A percentile compares a stretch with the other conserved stretches of the same genome.
phyloP scores from a whole-genome alignment of 2,329 filamentous ascomycete genomes.

The Penicillium sp. region DNA sequence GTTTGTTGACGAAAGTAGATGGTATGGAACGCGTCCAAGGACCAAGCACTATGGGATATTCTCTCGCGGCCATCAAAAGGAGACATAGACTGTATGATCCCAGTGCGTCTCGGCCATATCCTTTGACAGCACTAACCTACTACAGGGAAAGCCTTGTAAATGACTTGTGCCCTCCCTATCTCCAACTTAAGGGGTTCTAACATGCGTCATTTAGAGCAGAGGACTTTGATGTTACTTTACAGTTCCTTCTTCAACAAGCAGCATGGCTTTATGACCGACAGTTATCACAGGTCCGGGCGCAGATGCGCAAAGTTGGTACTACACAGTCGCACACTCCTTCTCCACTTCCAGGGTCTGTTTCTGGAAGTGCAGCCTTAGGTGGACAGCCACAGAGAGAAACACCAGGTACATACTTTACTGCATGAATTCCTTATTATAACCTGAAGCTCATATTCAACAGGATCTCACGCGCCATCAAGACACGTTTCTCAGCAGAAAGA shows the following conservation, averaged over 20 bases:
- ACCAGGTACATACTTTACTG: slow-evolving; percentile 25
- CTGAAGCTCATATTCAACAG: slow-evolving; percentile 21
- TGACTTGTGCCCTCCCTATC: neutral
- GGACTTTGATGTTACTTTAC: slow-evolving; percentile 76
- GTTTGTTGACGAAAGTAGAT: slow-evolving; percentile 53
- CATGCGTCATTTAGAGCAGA: slow-evolving; percentile 53
- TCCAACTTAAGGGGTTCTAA: slow-evolving; percentile 3
- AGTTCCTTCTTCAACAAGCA: slow-evolving; percentile 88
- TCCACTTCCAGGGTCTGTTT: slow-evolving; percentile 43
- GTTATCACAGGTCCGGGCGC: slow-evolving; percentile 80
- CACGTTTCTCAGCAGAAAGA: slow-evolving; percentile 39
- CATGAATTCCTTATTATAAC: neutral
- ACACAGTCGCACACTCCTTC: slow-evolving; percentile 43
- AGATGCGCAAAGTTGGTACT: slow-evolving; percentile 66
- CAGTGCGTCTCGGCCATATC: slow-evolving; percentile 24
- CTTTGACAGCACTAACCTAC: slow-evolving; percentile 20
- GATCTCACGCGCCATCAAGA: slow-evolving; percentile 39
- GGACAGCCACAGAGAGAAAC: slow-evolving; percentile 35
- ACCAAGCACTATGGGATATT: slow-evolving; percentile 84
- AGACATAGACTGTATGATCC: slow-evolving; percentile 73
- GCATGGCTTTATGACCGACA: slow-evolving; percentile 92
- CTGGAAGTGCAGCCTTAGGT: slow-evolving; percentile 41
- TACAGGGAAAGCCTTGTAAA: slow-evolving; percentile 71
- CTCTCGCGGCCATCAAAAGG: slow-evolving; percentile 76
- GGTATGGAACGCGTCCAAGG: slow-evolving; percentile 82